Base-by-base conservation (phyloP, 306 rosid species). In the Ormosia emarginata region DNA sequence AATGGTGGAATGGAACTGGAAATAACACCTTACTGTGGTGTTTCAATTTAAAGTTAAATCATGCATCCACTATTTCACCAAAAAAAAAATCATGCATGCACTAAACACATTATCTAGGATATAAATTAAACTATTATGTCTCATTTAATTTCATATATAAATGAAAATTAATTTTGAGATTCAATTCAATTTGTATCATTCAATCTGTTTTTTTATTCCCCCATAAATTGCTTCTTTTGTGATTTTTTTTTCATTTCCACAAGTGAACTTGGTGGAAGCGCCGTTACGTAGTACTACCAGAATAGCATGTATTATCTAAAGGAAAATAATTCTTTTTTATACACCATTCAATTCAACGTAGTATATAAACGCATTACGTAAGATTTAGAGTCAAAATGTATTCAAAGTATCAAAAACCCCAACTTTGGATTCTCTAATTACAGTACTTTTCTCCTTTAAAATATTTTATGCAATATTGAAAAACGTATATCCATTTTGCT, bases 341-440 rank as follows among this genome's bases (percentile, higher is more conserved):
- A n/a, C n/a, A n/a, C n/a, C n/a, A n/a, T n/a, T n/a, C n/a, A n/a
- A n/a, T n/a, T n/a, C n/a, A n/a, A n/a, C n/a, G n/a, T n/a, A n/a
- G n/a, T n/a, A n/a, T n/a, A n/a, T n/a, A n/a, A n/a, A n/a, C n/a
- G n/a, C 34, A 52, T 53, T 71, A 36, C 4, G 11, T 0, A 52
- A 39, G 63, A 49, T 71, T 73, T 58, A 58, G 79, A 75, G 79
- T 75, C 43, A 61, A 76, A 39, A 34, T 44, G 62, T 33, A 78
- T 49, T 63, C 37, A 73, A 47, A 7, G 30, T 30, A 46, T 46
- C 56, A 70, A 47, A 71, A 47, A 62, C 46, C n/a, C 10, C 53
- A 29, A 57, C 32, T 6, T 34, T 34, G 62, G 83, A 80, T 71
- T 80, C 78, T 59, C 41, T 59, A 80, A 71, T 53, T 58, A 47